These are phyloP conservation scores for Boletus rubescentipes DNA, from an alignment of 768 basidiomycete genomes.

Conservation along the genomic window DNA sequence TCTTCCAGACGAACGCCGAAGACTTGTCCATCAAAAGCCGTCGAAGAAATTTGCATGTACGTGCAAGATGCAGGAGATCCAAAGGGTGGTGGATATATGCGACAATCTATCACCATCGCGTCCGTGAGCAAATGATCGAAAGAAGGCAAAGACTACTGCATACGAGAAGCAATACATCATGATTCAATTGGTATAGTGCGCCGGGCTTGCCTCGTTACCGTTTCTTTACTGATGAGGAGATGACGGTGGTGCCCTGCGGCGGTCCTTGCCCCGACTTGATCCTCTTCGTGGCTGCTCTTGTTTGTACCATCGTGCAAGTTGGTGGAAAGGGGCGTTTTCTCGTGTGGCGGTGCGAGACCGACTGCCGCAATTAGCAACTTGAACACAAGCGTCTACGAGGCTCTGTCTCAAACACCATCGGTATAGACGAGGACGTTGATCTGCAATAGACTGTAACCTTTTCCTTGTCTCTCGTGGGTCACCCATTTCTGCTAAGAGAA, in stretches of 20 bases:
- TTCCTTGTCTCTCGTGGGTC: too few relatives aligned
- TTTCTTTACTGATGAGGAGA: background rate
- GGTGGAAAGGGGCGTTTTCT: too few relatives aligned
- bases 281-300: background rate
- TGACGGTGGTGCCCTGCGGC: background rate
- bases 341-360: too few relatives aligned
- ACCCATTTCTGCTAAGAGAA: too few relatives aligned
- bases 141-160: background rate
- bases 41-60: conserved; percentile 4
- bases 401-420: too few relatives aligned
- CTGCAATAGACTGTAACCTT: too few relatives aligned
- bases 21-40: conserved; percentile 31
- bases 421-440: too few relatives aligned
- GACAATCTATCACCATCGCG: background rate
- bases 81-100: background rate
- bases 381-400: too few relatives aligned
- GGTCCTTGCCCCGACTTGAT: background rate
- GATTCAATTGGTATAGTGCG: background rate
- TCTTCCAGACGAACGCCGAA: conserved; percentile 29
- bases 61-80: conserved; percentile 1
- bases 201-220: background rate
- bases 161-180: background rate
- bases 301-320: background rate
- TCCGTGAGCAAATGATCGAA: background rate
- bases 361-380: too few relatives aligned